Conservation (phyloP, 441 rosid genomes). For the Euphorbia corollata region DNA sequence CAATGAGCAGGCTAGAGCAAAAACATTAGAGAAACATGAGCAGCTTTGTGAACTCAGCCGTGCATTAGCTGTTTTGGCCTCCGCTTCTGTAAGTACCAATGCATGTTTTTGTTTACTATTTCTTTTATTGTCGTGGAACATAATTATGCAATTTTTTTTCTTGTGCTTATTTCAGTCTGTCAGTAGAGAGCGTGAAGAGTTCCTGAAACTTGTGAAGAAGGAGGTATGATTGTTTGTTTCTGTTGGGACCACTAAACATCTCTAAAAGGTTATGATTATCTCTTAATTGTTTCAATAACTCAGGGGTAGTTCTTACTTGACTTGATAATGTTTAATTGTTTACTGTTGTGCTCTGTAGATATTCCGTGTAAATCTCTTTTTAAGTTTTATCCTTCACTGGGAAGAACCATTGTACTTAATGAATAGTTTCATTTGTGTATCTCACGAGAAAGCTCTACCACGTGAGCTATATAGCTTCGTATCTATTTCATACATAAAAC, state of each 20-base stretch:
- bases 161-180: conserved; percentile 52
- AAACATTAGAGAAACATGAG: conserved; percentile 68
- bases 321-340: not conserved
- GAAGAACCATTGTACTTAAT: not conserved
- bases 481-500: not conserved
- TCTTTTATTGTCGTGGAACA: conserved; percentile 6
- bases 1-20: conserved; percentile 63
- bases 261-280: not conserved
- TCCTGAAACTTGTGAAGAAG: conserved; percentile 66
- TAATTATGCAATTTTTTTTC: conserved; percentile 15
- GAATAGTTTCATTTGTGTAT: conserved; percentile 5
- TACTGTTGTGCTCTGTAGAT: not conserved
- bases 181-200: conserved; percentile 90
- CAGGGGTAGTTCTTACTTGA: not conserved
- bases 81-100: conserved; percentile 71
- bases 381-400: not conserved
- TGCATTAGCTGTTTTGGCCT: conserved; percentile 87
- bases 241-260: not conserved
- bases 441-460: conserved; percentile 5
- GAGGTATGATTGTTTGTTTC: conserved; percentile 44
- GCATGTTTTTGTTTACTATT: not conserved
- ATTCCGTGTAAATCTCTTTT: not conserved
- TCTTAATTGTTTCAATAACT: conserved; percentile 6
- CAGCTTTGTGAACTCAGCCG: conserved; percentile 81
- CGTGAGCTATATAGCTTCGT: not conserved